Evolutionary conservation across 805 yeast genomes (phyloP).

Genomic region (Candida morakotiae): DNA sequence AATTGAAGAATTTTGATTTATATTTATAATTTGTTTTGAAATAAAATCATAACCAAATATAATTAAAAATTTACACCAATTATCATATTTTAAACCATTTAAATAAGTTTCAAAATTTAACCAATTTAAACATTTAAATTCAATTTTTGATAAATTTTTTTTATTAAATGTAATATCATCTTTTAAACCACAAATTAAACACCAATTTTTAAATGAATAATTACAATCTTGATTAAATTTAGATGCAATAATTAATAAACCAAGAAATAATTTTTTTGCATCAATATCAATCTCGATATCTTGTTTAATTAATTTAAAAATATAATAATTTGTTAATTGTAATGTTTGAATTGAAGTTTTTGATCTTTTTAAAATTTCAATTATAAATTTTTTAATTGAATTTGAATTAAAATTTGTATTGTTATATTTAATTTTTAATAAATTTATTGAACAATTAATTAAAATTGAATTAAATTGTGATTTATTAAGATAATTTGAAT

Average conservation of each 20-base stretch:
- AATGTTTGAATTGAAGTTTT: constrained; percentile 54
- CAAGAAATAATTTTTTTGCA: constrained; percentile 64
- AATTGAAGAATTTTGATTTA: constrained; percentile 16
- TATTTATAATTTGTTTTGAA: constrained; percentile 26
- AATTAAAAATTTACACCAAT: constrained; percentile 41
- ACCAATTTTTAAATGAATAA: constrained; percentile 68
- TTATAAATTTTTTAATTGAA: constrained; percentile 41
- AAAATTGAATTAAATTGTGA: constrained; percentile 37
- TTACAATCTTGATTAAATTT: constrained; percentile 73
- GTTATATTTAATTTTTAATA: constrained; percentile 24
- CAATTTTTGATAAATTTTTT: constrained; percentile 48
- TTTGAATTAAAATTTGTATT: constrained; percentile 7
- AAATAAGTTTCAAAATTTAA: constrained; percentile 58
- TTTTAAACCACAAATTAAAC: constrained; percentile 59
- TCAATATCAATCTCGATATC: constrained; percentile 12
- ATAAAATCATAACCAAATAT: constrained; percentile 43
- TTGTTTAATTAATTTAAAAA: constrained; percentile 42
- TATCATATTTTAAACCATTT: constrained; percentile 43
- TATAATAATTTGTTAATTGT: constrained; percentile 63
- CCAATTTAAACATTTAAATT: constrained; percentile 46
- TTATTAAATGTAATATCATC: constrained; percentile 25
- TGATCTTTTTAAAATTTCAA: constrained; percentile 30
- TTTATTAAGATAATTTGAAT: constrained; percentile 36
- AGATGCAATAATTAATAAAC: constrained; percentile 65
- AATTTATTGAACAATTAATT: constrained; percentile 31